Evolutionary conservation across 345 rosid species (phyloP), one percentile per base, ranked within the genome.

Genomic region (Salix suchowensis): DNA sequence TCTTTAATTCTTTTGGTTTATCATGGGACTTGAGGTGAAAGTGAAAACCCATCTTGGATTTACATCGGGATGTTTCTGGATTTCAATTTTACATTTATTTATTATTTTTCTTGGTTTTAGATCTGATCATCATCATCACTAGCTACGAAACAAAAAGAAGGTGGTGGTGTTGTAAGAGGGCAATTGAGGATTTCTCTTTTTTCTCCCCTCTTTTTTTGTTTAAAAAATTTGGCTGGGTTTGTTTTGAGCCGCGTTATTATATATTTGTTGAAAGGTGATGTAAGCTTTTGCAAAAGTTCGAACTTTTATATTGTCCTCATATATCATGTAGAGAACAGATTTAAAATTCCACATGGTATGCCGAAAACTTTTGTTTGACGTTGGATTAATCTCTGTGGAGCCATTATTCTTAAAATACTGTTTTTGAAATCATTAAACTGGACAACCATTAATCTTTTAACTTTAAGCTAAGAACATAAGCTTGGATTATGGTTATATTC

Each of bases 251-350:
- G 26, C n/a, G 76, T 81, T 81, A 75, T 83, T 79, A 61, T 80
- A 82, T 77, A 78, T 82, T 77, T 74, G 85, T 82, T 83, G 77
- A 84, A 79, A 83, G 82, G 80, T 78, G 78, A 68, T 86, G 74
- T 11, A 74, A 86, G 79, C 89, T 86, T 87, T 88, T 16, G 68
- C 71, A 58, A 82, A 88, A 84, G 85, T 79, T 82, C 5, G 80
- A 83, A 79, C 81, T 80, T 88, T 79, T 77, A 44, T 72, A 78
- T 87, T 83, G 87, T 87, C 77, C 67, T 85, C 82, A 80, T 82
- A 79, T 58, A n/a, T 66, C 0, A 44, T 32, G 62, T 72, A 65
- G 78, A 80, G 72, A 83, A 55, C 86, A 75, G 71, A 73, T 77
- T 74, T 46, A 74, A 85, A 77, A 46, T 86, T 81, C 84, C 80